Percentiles rank a stretch among this genome's conserved stretches.
phyloP scores from a whole-genome alignment of 1,284 basidiomycete genomes.

The Apiotrichum brassicae region DNA sequence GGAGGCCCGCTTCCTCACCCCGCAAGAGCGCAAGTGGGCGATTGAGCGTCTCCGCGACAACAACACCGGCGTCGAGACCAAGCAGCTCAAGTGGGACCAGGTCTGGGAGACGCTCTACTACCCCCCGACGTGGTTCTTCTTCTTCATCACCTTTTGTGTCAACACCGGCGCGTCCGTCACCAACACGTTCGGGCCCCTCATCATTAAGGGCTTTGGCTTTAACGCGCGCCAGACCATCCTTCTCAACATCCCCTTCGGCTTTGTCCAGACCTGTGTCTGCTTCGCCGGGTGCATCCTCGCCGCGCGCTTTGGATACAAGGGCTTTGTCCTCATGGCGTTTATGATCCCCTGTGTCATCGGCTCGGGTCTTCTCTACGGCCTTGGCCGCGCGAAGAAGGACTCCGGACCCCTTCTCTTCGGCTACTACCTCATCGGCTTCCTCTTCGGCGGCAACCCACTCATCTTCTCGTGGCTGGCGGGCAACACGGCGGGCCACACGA shows the following conservation, averaged over 20 bases:
- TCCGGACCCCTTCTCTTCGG: conserved; percentile 13
- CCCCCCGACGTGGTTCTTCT: conserved; percentile 29
- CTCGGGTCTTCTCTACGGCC: conserved; percentile 31
- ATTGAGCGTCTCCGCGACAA: conserved; percentile 44
- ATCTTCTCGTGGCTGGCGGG: conserved; percentile 28
- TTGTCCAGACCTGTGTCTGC: conserved; percentile 24
- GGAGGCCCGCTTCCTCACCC: conserved; percentile 34
- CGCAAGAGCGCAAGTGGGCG: conserved; percentile 31
- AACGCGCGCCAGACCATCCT: conserved; percentile 29
- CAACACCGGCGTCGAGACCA: conserved; percentile 33
- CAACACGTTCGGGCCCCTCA: conserved; percentile 39
- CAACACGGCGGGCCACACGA: conserved; percentile 32
- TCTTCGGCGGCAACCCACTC: conserved; percentile 35
- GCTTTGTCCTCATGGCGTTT: conserved; percentile 22
- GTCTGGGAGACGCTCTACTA: conserved; percentile 33
- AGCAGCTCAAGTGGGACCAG: conserved; percentile 39
- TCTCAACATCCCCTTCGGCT: conserved; percentile 42
- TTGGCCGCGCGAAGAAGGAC: conserved; percentile 13
- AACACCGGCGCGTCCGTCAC: conserved; percentile 28
- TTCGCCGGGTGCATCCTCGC: conserved; percentile 20
- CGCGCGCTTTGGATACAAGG: conserved; percentile 24
- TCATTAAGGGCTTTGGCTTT: conserved; percentile 39
- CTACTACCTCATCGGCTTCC: conserved; percentile 28
- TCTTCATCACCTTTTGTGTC: conserved; percentile 28
- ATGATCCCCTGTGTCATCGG: conserved; percentile 35